Conservation (phyloP, 768 basidiomycete genomes). For the Xerocomus spinulosus region DNA sequence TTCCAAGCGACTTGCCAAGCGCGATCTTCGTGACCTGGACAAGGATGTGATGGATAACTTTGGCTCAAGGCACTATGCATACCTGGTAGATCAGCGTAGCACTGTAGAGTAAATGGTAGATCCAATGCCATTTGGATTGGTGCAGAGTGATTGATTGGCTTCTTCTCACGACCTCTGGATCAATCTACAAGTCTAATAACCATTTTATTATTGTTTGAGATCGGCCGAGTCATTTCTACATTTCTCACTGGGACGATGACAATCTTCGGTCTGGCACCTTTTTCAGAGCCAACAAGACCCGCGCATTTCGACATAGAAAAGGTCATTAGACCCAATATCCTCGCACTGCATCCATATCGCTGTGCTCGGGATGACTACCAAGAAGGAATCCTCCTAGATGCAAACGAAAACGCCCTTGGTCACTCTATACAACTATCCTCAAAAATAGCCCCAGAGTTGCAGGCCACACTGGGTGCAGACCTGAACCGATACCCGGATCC, state of each 20-base stretch:
- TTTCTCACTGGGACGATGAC: too few species aligned
- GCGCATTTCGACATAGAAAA: conserved; percentile 80
- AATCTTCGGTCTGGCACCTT: conserved; percentile 56
- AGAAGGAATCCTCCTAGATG: conserved; percentile 87
- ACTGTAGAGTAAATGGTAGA: conserved; percentile 17
- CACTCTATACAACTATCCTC: conserved; percentile 58
- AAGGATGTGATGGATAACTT: background rate
- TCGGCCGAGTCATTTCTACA: too few species aligned
- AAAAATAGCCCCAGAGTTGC: conserved; percentile 32
- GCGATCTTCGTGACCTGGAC: conserved; percentile 70
- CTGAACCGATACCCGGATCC: conserved; percentile 95
- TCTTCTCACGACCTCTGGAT: background rate
- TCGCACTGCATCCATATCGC: conserved; percentile 86
- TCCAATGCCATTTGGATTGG: conserved; percentile 15
- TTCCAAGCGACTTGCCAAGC: conserved; percentile 93
- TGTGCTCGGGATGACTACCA: conserved; percentile 97
- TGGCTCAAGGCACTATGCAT: background rate
- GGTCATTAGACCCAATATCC: conserved; percentile 91
- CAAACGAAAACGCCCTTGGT: conserved; percentile 95
- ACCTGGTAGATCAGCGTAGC: conserved; percentile 26
- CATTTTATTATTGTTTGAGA: too few species aligned
- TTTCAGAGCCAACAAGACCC: conserved; percentile 46
- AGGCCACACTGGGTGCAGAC: conserved; percentile 42
- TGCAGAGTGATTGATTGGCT: too few species aligned
- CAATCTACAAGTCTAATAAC: background rate